These are phyloP conservation scores for Neofusicoccum parvum DNA, from an alignment of 2,329 filamentous ascomycete species.

Conservation along the genomic window DNA sequence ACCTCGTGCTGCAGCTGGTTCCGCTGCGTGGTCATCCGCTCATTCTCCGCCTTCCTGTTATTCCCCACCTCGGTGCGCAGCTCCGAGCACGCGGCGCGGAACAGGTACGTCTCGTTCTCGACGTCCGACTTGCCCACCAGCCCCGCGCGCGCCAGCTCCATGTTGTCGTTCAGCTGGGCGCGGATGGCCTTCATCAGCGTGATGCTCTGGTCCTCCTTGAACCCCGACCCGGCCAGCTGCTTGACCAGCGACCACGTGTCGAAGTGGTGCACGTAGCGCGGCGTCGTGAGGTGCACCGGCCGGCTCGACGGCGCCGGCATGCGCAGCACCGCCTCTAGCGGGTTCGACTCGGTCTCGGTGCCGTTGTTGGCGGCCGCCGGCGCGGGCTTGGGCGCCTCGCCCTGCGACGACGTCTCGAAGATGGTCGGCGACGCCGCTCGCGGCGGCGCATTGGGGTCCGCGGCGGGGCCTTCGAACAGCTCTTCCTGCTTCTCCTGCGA, in stretches of 20 bases:
- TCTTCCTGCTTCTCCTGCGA: not conserved
- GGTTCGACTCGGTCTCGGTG: slow-evolving; percentile 31
- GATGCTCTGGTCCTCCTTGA: slow-evolving; percentile 72
- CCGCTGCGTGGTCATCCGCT: slow-evolving; percentile 79
- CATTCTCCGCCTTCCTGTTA: slow-evolving; percentile 73
- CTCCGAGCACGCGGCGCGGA: slow-evolving; percentile 90
- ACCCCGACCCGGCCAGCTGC: slow-evolving; percentile 72
- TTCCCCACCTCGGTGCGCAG: slow-evolving; percentile 84
- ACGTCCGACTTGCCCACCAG: slow-evolving; percentile 89
- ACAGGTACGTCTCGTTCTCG: slow-evolving; percentile 85
- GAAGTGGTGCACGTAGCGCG: slow-evolving; percentile 92
- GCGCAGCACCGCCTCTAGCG: slow-evolving; percentile 44
- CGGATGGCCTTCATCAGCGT: slow-evolving; percentile 93
- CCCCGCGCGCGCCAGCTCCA: slow-evolving; percentile 76
- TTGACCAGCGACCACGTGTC: slow-evolving; percentile 90
- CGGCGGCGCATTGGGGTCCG: not conserved
- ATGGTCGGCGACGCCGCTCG: slow-evolving; percentile 13
- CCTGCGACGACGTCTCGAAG: slow-evolving; percentile 1
- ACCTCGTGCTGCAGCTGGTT: slow-evolving; percentile 89
- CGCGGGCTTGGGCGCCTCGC: not conserved
- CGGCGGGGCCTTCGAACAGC: not conserved
- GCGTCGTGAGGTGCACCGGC: slow-evolving; percentile 69
- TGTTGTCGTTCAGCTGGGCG: slow-evolving; percentile 72
- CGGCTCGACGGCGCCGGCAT: slow-evolving; percentile 48
- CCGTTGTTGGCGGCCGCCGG: slow-evolving; percentile 10